These are phyloP conservation scores for Diophrys sp. DNA, from an alignment of 73 alveolate genomes.

Conservation along the genomic window DNA sequence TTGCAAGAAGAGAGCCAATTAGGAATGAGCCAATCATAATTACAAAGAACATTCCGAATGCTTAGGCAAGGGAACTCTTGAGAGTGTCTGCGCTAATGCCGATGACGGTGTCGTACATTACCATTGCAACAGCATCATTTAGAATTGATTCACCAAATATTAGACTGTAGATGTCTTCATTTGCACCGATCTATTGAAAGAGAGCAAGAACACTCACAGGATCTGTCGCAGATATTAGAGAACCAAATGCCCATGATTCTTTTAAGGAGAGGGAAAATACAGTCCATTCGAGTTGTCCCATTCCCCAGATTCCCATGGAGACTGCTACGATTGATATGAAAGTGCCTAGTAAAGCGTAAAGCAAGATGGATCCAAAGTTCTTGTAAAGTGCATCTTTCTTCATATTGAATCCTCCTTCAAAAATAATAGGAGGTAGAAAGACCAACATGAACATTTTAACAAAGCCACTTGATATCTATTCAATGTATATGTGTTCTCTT, in stretches of 20 bases:
- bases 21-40: constrained; percentile 46
- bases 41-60: background rate
- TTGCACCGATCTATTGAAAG: constrained; percentile 67
- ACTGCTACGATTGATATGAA: constrained; percentile 57
- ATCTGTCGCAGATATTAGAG: constrained; percentile 85
- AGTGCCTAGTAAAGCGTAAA: constrained; percentile 84
- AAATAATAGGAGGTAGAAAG: constrained; percentile 71
- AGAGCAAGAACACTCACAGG: constrained; percentile 86
- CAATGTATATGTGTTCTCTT: constrained; percentile 2
- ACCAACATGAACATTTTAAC: constrained; percentile 60
- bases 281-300: constrained; percentile 11
- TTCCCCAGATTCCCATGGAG: constrained; percentile 22
- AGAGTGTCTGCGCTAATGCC: constrained; percentile 3
- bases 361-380: constrained; percentile 73
- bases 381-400: constrained; percentile 52
- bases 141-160: constrained; percentile 88
- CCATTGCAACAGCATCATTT: constrained; percentile 85
- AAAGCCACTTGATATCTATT: constrained; percentile 11
- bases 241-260: constrained; percentile 75
- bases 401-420: constrained; percentile 84
- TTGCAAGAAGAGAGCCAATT: constrained; percentile 57
- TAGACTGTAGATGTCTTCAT: constrained; percentile 48
- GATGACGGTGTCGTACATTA: constrained; percentile 49
- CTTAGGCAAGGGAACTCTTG: background rate
- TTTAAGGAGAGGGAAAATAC: constrained; percentile 31